Conservation (phyloP, 768 basidiomycete genomes). For the Strobilomyces confusus region DNA sequence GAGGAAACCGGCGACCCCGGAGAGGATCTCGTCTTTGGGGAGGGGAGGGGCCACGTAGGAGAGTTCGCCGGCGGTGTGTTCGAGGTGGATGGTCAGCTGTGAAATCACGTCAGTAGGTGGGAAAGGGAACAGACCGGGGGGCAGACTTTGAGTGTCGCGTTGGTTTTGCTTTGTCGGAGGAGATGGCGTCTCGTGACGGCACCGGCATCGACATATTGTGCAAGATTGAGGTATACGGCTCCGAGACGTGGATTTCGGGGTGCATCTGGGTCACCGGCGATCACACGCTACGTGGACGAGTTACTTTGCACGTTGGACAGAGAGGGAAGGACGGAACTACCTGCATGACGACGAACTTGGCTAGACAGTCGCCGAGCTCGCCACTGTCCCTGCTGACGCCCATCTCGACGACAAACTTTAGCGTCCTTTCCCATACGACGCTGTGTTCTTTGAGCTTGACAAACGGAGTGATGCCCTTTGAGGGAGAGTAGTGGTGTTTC, state of each 20-base stretch:
- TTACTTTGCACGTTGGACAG: background rate
- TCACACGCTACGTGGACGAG: constrained; percentile 43
- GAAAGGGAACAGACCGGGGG: background rate
- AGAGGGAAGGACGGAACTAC: constrained; percentile 17
- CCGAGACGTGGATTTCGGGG: constrained; percentile 62
- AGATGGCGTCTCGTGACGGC: constrained; percentile 61
- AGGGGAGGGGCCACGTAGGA: constrained; percentile 62
- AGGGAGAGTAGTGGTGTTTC: constrained; percentile 28
- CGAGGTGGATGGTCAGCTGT: constrained; percentile 58
- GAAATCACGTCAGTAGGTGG: background rate
- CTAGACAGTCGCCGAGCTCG: constrained; percentile 49
- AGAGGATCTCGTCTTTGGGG: constrained; percentile 68
- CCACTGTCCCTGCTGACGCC: constrained; percentile 51
- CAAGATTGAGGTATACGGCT: constrained; percentile 63
- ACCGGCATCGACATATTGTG: constrained; percentile 64
- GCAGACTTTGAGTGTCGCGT: constrained; percentile 68
- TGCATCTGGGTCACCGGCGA: constrained; percentile 50
- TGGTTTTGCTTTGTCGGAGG: constrained; percentile 69
- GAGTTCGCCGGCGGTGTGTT: constrained; percentile 50
- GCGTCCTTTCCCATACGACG: constrained; percentile 55
- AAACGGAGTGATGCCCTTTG: constrained; percentile 61
- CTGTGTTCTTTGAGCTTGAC: constrained; percentile 60
- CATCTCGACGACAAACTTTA: constrained; percentile 57
- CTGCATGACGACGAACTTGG: constrained; percentile 66
- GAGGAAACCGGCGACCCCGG: constrained; percentile 60